Base-by-base conservation (phyloP, 169 alveolate genomes). In the Cryptosporidium xiaoi region DNA sequence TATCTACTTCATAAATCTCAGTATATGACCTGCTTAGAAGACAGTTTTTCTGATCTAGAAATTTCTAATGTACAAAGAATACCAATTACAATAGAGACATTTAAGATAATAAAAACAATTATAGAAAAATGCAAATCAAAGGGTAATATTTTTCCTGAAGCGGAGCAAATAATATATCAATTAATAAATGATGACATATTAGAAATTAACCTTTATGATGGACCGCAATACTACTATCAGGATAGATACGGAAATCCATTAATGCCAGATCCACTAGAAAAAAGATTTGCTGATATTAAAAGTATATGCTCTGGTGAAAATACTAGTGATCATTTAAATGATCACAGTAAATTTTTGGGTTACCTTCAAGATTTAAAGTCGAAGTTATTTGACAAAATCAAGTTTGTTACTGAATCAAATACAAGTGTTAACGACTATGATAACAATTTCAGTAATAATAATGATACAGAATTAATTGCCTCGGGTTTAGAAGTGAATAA, bases 191-290 rank as follows among this genome's bases (percentile, higher is more conserved):
- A 77, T 8, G 87, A 62, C 4, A 62, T 62, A 12, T 24, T 77
- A 12, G 29, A 46, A 8, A 20, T 44, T 13, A 60, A 62, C 31
- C 24, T 77, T n/a, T 77, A 77, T 36, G 60, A 77, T 77, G 87
- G 87, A 3, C 87, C 87, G 13, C 71, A 58, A 34, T 77, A 77
- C 16, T 77, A 77, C 51, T 77, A 77, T 66, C 69, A 77, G 56
- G 87, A 77, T 24, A 55, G 87, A 44, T 77, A 77, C 8, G 87
- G 87, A 1, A 77, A 60, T 48, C 87, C 87, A 15, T 60, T 77
- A n/a, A 77, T 62, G 56, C 87, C 87, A 0, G 87, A 77, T 29
- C 71, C 71, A 29, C 18, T 77, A 12, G 87, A 77, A 18, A 77
- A 56, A 33, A 77, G 87, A 24, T 77, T 77, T 60, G 31, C 64